Percentiles rank a stretch among this genome's conserved stretches.
Conservation (phyloP, 352 stramenopile species). For the Globisporangium radiosum region DNA sequence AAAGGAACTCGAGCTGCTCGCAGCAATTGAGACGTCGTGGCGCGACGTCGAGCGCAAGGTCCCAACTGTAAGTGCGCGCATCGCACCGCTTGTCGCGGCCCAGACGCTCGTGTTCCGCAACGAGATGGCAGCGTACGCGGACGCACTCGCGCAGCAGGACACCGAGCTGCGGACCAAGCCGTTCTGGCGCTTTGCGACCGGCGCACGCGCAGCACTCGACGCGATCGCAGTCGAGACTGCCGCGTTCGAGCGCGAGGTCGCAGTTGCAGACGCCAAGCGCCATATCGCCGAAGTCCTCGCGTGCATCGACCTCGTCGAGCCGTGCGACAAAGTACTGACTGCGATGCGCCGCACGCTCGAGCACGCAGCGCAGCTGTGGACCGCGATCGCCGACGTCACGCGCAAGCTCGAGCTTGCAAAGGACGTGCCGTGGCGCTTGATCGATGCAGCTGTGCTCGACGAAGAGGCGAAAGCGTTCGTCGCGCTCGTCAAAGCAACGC, state of each 20-base stretch:
- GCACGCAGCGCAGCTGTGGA: constrained; percentile 80
- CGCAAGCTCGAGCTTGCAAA: constrained; percentile 86
- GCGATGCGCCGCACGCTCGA: constrained; percentile 74
- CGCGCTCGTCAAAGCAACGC: constrained; percentile 83
- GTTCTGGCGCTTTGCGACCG: constrained; percentile 61
- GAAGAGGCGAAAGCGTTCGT: constrained; percentile 89
- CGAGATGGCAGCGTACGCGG: constrained; percentile 83
- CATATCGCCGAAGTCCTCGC: constrained; percentile 92
- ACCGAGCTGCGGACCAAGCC: constrained; percentile 35
- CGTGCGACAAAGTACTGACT: constrained; percentile 59
- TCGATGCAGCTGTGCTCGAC: constrained; percentile 89
- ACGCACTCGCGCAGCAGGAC: constrained; percentile 61
- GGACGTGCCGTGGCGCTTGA: constrained; percentile 88
- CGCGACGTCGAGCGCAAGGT: constrained; percentile 58
- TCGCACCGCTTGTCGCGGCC: constrained; percentile 51
- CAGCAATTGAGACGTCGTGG: constrained; percentile 50
- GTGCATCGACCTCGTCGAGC: constrained; percentile 86
- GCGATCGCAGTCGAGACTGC: constrained; percentile 35
- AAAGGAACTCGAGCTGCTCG: constrained; percentile 51
- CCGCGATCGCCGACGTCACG: constrained; percentile 80
- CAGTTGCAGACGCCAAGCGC: constrained; percentile 44
- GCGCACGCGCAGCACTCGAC: constrained; percentile 30
- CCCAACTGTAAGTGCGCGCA: constrained; percentile 50
- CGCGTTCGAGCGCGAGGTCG: constrained; percentile 30
- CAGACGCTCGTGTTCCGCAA: constrained; percentile 58